Percentiles rank a stretch among this genome's conserved stretches.
Evolutionary conservation across 768 basidiomycete genomes (phyloP).

Genomic region (Tricholoma sp.): DNA sequence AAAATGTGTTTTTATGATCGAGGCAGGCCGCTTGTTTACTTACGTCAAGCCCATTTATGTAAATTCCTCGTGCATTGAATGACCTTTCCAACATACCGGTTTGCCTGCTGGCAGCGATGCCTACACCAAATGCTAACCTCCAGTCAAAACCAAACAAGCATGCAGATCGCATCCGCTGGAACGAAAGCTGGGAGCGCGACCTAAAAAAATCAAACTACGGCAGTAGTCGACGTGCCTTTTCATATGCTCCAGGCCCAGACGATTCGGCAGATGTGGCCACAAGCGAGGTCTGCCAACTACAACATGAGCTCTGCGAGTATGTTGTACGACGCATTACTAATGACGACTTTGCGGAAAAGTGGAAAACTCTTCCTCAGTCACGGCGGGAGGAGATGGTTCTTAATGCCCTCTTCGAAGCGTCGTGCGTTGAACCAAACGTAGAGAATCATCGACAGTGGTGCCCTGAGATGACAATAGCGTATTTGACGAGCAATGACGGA

Average conservation of each 20-base stretch:
- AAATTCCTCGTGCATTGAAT: neutral
- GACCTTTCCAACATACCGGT: neutral
- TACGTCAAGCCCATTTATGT: neutral
- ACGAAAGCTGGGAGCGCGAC: slow-evolving; percentile 13
- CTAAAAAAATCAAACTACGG: slow-evolving; percentile 1
- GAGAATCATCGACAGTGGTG: slow-evolving; percentile 15
- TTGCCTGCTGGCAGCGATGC: neutral
- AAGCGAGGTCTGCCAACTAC: slow-evolving; percentile 6
- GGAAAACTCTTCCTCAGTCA: slow-evolving; percentile 2
- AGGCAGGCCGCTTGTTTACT: neutral
- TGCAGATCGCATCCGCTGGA: slow-evolving; percentile 7
- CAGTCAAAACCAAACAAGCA: slow-evolving; percentile 7
- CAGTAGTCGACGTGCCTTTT: neutral
- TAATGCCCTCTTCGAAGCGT: slow-evolving; percentile 12
- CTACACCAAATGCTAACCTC: neutral
- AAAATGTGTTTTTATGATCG: neutral
- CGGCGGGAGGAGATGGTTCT: slow-evolving; percentile 7
- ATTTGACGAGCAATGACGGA: slow-evolving; percentile 5
- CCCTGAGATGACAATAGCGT: slow-evolving; percentile 14
- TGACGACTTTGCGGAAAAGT: slow-evolving; percentile 8
- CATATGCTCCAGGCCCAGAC: neutral
- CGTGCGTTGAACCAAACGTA: slow-evolving; percentile 9
- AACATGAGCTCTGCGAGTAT: slow-evolving; percentile 2
- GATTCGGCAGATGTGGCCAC: neutral
- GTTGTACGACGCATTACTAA: slow-evolving; percentile 1